Base-by-base conservation (phyloP, 306 rosid species). In the Geum urbanum region DNA sequence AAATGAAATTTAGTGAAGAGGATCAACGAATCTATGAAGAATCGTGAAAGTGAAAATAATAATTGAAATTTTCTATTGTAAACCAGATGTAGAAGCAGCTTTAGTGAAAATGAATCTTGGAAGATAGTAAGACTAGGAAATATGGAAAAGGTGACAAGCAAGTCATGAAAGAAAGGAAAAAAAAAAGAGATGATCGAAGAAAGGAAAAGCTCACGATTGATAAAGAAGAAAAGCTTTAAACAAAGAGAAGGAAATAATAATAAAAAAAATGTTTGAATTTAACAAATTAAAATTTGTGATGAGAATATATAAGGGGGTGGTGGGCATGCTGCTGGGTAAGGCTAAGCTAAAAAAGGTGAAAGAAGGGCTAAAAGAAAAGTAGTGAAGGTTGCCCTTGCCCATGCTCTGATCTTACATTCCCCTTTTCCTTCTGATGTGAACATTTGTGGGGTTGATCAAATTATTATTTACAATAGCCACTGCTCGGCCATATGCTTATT, bases 401-500 rank as follows among this genome's bases (percentile, higher is more conserved):
- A 84, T 84, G 49, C 92, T 79, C 78, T 81, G 81, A 86, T 74
- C 81, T 82, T 83, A 70, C 77, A 78, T 74, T 81, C 76, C 60
- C 81, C 88, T 85, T 86, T 88, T 84, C 79, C 76, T 80, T 83
- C 81, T 74, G 87, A 88, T 79, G 85, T 83, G 91, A 87, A 76
- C 80, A 80, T 77, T 82, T 78, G 95, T 84, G 86, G 87, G 87
- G 56, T 83, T 80, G 48, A 35, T 75, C 82, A 54, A 46, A 73
- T 80, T 73, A 80, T 78, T 77, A 73, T 57, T 2, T 32, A 32
- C 37, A 32, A 27, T 57, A 24, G 37, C 37, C 39, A 55, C 6
- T 22, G 8, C 39, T 22, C 1, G 39, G 39, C 24, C 24, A 55
- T 19, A 1, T 5, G 0, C 24, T 14, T 55, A 13, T 13, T 57